Evolutionary conservation across 2,329 filamentous ascomycete genomes (phyloP), one percentile per base, ranked within the genome.

Genomic region (Botrytis byssoidea): DNA sequence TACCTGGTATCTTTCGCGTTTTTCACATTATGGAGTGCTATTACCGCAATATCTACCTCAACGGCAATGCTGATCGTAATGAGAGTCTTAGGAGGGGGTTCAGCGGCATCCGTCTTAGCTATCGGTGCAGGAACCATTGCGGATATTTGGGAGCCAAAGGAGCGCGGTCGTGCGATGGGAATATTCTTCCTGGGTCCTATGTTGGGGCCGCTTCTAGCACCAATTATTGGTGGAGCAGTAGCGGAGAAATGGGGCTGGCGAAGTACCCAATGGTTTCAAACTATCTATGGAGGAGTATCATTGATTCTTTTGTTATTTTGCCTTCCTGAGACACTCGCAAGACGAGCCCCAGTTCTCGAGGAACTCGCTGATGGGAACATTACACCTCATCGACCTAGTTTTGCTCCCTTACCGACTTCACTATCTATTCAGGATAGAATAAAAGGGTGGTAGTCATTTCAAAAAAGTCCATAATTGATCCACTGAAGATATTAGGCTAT

Each of bases 111-210:
- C 1, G 93, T 95, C 0, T 93, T 95, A 81, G 91, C 93, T 12
- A 93, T 96, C 12, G 93, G 93, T 7, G 93, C 93, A 2, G 93
- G 93, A 9, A 95, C 93, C 4, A 93, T 96, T 74, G 90, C 93
- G 63, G 93, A 96, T 80, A 86, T 95, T 20, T 97, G 93, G 91
- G 91, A 93, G 76, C 82, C 89, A 0, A 86, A 84, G 67, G 91
- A 95, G 81, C 85, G 93, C 68, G 93, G 93, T 4, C 85, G 84
- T 25, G 93, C 93, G n/a, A 96, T 96, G 93, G 89, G 92, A 3
- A 86, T 93, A 59, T 96, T 95, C 82, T 96, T 95, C 78, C 86
- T 96, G 0, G 93, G 93, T 0, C 93, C 93, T 0, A 83, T 96
- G 14, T 87, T 90, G 67, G 93, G 93, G 0, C 93, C 93, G 0